Base-by-base conservation (phyloP, 2,329 filamentous ascomycete genomes). In the Aspergillus sp. region DNA sequence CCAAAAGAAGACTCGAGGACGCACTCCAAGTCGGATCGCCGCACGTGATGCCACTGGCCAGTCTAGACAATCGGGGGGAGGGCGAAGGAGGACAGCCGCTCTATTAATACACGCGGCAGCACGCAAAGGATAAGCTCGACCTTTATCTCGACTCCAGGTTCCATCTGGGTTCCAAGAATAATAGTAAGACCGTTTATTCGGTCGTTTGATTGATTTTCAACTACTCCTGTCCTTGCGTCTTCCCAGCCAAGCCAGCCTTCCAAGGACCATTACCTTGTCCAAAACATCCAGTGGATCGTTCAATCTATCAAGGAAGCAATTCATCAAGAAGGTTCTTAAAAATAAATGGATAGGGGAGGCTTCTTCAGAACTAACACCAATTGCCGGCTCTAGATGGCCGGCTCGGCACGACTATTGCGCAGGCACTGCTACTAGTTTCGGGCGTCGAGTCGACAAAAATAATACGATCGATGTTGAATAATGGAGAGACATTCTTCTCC, bases 41-140 rank as follows among this genome's bases (percentile, higher is more conserved):
- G 45, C 63, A 65, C 63, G 63, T 65, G 63, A 65, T 54, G 55
- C 46, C 21, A 21, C 21, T 21, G 21, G 21, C 3, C 51, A 60
- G 62, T 62, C 62, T 63, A 57, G 62, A 62, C 62, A 56, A 54
- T 53, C 43, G 19, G 27, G 33, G 9, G 23, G 6, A 46, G 23
- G 27, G 9, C 17, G 31, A 23, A 46, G 6, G n/a, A 14, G 24
- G 31, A 39, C 17, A 54, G 12, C 17, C 39, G 46, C 39, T 35
- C 53, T 56, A 55, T 48, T 55, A 50, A 55, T 49, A 27, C 39
- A 19, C 37, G 9, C 23, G 27, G 27, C 9, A 31, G 9, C 27
- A 31, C 35, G 45, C 45, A 48, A 43, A 51, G 48, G 23, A 51
- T 41, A 41, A 39, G 51, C 51, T 39, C 23, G 31, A 35, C 17